Percentiles rank a stretch among this genome's conserved stretches.
Conservation (phyloP, 1,284 basidiomycete genomes). For the Sphaerobolus stellatus region DNA sequence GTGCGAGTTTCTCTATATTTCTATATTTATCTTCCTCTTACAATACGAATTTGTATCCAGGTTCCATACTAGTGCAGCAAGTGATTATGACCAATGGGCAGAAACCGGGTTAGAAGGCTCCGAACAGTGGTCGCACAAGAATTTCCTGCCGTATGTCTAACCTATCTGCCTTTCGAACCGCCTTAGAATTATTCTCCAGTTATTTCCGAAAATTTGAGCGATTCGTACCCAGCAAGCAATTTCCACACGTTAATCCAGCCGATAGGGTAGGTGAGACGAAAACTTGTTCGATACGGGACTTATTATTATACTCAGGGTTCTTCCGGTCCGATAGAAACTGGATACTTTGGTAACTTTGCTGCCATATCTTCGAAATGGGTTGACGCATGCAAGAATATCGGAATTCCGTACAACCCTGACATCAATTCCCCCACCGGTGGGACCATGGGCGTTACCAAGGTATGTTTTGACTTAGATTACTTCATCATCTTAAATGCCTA, state of each 20-base stretch:
- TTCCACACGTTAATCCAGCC: slow-evolving; percentile 13
- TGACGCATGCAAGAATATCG: slow-evolving; percentile 16
- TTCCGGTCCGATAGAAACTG: slow-evolving; percentile 9
- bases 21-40: not conserved
- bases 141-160: slow-evolving; percentile 44
- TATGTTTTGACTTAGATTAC: slow-evolving; percentile 1
- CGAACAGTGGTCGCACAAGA: slow-evolving; percentile 59
- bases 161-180: not conserved
- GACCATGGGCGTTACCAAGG: slow-evolving; percentile 22
- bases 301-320: not conserved
- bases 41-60: slow-evolving; percentile 32
- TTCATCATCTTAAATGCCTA: not conserved
- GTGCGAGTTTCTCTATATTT: slow-evolving; percentile 31
- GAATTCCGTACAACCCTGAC: slow-evolving; percentile 17
- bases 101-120: slow-evolving; percentile 50
- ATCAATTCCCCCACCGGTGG: slow-evolving; percentile 17
- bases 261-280: slow-evolving; percentile 3
- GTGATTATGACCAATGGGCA: slow-evolving; percentile 70
- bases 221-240: slow-evolving; percentile 13
- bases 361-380: slow-evolving; percentile 12
- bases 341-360: slow-evolving; percentile 15
- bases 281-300: not conserved
- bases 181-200: slow-evolving; percentile 3
- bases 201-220: slow-evolving; percentile 21
- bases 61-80: slow-evolving; percentile 65